These are phyloP conservation scores for Neonectria neomacrospora DNA, from an alignment of 2,329 filamentous ascomycete genomes.

Conservation along the genomic window DNA sequence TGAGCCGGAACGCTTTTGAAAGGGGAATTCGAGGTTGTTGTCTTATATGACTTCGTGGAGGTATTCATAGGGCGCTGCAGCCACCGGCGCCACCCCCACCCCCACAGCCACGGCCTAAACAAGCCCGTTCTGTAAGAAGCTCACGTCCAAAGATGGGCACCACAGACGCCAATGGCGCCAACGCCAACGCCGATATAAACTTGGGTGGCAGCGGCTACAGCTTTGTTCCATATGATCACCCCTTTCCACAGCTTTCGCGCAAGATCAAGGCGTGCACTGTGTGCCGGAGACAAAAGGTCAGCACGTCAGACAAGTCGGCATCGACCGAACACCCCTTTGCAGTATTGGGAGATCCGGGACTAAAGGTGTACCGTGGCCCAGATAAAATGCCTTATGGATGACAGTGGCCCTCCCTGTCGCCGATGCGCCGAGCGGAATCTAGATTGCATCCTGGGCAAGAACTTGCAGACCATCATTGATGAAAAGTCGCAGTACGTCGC, in stretches of 20 bases:
- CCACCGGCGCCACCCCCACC: neutral
- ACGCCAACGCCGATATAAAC: constrained; percentile 6
- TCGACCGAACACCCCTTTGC: too few species aligned
- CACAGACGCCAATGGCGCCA: constrained; percentile 2
- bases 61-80: neutral
- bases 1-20: neutral
- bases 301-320: neutral
- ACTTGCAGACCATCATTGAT: constrained; percentile 52
- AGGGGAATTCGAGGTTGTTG: neutral
- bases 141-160: neutral
- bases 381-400: constrained; percentile 54
- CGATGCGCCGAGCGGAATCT: constrained; percentile 49
- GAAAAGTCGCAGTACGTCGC: constrained; percentile 48
- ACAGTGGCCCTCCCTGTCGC: constrained; percentile 50
- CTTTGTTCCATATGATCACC: constrained; percentile 19
- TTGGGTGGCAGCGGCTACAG: constrained; percentile 12
- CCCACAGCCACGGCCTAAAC: neutral
- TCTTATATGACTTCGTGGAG: neutral
- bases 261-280: constrained; percentile 22
- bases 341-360: neutral
- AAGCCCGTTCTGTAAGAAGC: neutral
- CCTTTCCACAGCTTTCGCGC: constrained; percentile 16
- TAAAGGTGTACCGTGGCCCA: constrained; percentile 18
- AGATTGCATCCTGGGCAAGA: constrained; percentile 52
- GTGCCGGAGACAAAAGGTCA: constrained; percentile 18